Evolutionary conservation across 805 yeast genomes (phyloP).

Genomic region (Candida hungchunana): DNA sequence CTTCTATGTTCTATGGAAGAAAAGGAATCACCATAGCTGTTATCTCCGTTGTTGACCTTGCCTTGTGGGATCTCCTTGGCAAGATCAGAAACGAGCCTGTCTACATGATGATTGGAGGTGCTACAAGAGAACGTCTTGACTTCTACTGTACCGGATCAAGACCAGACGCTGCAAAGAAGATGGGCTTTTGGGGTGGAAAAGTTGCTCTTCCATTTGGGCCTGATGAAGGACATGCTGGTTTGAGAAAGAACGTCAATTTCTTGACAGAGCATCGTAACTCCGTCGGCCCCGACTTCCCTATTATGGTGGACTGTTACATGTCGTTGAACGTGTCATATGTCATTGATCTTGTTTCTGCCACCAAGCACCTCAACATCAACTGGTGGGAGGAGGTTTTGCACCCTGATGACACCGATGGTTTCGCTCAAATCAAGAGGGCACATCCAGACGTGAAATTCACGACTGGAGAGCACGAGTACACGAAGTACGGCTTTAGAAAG

Average conservation of each 20-base stretch:
- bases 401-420: conserved; percentile 49
- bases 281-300: conserved; percentile 49
- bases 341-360: conserved; percentile 41
- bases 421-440: conserved; percentile 41
- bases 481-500: conserved; percentile 47
- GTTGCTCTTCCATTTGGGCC: conserved; percentile 49
- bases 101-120: conserved; percentile 49
- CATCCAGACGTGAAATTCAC: conserved; percentile 45
- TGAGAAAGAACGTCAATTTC: conserved; percentile 42
- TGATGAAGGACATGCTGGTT: conserved; percentile 45
- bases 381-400: conserved; percentile 51
- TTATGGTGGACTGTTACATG: conserved; percentile 54
- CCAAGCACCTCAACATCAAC: conserved; percentile 43
- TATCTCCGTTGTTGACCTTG: conserved; percentile 44
- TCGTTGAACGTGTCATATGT: conserved; percentile 44
- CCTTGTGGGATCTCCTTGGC: conserved; percentile 48
- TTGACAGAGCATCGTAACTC: conserved; percentile 39
- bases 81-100: conserved; percentile 48
- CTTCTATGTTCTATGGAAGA: conserved; percentile 48
- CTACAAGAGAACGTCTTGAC: conserved; percentile 39
- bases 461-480: conserved; percentile 51
- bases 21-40: conserved; percentile 46
- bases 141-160: conserved; percentile 48
- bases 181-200: conserved; percentile 54
- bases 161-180: conserved; percentile 42